phyloP scores from a whole-genome alignment of 2,329 filamentous ascomycete genomes.

The Drechslerella coelobrocha region DNA sequence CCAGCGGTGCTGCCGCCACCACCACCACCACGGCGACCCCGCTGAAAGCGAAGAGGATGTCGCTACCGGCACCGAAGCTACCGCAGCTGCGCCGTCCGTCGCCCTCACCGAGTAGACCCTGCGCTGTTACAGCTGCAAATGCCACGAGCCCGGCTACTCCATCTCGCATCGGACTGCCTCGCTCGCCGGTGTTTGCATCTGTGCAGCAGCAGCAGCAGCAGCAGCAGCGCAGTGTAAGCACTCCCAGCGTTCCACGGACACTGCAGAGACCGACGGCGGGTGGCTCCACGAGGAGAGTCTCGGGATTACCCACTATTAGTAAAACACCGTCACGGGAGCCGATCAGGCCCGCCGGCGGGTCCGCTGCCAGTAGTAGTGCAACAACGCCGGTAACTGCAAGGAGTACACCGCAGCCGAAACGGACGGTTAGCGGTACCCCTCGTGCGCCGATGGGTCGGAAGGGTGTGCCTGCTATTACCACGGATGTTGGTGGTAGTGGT shows the following conservation, averaged over 20 bases:
- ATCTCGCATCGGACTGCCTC: conserved; percentile 24
- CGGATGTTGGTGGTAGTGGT: background rate
- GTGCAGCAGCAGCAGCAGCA: conserved; percentile 10
- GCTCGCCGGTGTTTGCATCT: conserved; percentile 29
- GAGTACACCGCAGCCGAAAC: conserved; percentile 17
- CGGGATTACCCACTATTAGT: conserved; percentile 30
- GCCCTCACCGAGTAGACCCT: conserved; percentile 5
- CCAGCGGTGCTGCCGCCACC: conserved; percentile 1
- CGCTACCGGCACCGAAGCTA: conserved; percentile 21
- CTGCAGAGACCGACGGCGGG: conserved; percentile 14
- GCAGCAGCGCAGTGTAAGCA: conserved; percentile 7
- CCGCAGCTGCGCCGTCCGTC: conserved; percentile 27
- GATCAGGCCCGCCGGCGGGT: background rate
- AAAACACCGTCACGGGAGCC: conserved; percentile 29
- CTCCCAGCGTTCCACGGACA: conserved; percentile 9
- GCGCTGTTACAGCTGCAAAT: background rate
- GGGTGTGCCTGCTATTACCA: background rate
- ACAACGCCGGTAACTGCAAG: conserved; percentile 10
- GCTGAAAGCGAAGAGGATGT: conserved; percentile 8
- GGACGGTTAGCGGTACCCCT: background rate
- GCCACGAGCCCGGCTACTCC: conserved; percentile 17
- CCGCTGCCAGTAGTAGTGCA: background rate
- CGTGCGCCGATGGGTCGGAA: conserved; percentile 16
- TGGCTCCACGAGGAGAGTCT: conserved; percentile 14
- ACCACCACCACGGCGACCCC: background rate